Percentiles rank a stretch among this genome's conserved stretches.
phyloP scores from a whole-genome alignment of 441 rosid species.

The Euphorbia corollata region DNA sequence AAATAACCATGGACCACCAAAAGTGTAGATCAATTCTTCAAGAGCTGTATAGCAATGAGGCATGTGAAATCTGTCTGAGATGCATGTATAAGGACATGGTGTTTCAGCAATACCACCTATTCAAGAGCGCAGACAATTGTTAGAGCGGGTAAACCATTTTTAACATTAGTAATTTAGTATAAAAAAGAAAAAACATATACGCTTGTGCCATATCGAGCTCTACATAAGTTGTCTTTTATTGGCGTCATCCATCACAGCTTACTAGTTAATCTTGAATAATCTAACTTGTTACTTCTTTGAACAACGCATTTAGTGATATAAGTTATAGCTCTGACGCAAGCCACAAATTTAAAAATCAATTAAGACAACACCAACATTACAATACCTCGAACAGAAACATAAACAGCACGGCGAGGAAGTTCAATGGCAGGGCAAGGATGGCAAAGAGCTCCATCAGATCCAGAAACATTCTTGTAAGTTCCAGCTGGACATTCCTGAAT shows the following conservation, averaged over 20 bases:
- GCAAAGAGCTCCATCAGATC: conserved; percentile 81
- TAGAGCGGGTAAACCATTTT: not conserved
- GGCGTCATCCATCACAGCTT: not conserved
- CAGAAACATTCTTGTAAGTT: conserved; percentile 78
- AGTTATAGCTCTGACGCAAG: not conserved
- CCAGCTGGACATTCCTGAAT: conserved; percentile 96
- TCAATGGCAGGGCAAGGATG: conserved; percentile 61
- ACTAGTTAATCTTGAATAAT: not conserved
- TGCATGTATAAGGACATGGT: conserved; percentile 87
- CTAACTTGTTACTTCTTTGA: not conserved
- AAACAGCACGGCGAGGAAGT: conserved; percentile 82
- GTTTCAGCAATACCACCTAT: conserved; percentile 89
- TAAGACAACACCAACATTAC: conserved; percentile 9
- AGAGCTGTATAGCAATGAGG: conserved; percentile 96
- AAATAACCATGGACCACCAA: conserved; percentile 99
- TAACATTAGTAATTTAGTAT: not conserved
- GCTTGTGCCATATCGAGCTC: not conserved
- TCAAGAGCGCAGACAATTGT: conserved; percentile 12
- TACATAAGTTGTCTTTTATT: not conserved
- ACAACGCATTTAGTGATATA: not conserved
- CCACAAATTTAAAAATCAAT: not conserved
- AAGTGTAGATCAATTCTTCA: conserved; percentile 93
- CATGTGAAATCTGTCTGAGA: conserved; percentile 95
- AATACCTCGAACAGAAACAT: conserved; percentile 80
- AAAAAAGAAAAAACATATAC: not conserved